Evolutionary conservation across 129 eudicot genomes (phyloP).

Genomic region (Tagetes patula): DNA sequence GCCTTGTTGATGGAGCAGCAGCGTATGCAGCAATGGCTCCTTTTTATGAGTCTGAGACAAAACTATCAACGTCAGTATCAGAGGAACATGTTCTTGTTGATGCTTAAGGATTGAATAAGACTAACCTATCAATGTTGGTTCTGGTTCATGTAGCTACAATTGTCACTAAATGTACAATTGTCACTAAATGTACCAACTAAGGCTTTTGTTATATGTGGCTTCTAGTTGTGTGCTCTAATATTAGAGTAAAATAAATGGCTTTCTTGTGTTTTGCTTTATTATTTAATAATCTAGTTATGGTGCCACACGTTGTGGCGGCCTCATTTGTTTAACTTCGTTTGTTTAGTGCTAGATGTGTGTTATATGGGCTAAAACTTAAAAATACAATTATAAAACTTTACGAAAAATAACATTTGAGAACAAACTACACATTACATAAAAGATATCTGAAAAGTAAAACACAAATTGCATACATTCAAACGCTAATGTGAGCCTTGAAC

Average conservation of each 20-base stretch:
- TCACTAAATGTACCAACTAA: background rate
- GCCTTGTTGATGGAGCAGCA: conserved; percentile 7
- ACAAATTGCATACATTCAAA: too few species aligned
- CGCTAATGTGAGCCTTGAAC: too few species aligned
- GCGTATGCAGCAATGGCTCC: conserved; percentile 27
- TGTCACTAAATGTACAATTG: background rate
- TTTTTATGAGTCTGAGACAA: conserved; percentile 8
- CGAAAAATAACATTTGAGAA: too few species aligned
- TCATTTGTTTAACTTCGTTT: too few species aligned
- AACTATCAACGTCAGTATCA: background rate
- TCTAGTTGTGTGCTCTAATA: background rate
- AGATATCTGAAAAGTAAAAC: too few species aligned
- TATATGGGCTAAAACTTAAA: too few species aligned
- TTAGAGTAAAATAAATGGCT: background rate
- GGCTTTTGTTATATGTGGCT: background rate
- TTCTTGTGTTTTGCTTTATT: background rate
- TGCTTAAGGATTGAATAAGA: background rate
- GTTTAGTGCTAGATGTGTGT: too few species aligned
- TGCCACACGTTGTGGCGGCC: too few species aligned
- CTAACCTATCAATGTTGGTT: background rate
- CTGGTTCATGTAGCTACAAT: background rate
- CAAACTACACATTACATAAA: too few species aligned
- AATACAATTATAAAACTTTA: too few species aligned
- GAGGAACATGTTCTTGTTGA: background rate
- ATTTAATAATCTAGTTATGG: too few species aligned